Evolutionary conservation across 2,329 filamentous ascomycete genomes (phyloP), one percentile per base, ranked within the genome.

Genomic region (Apiospora arundinis): DNA sequence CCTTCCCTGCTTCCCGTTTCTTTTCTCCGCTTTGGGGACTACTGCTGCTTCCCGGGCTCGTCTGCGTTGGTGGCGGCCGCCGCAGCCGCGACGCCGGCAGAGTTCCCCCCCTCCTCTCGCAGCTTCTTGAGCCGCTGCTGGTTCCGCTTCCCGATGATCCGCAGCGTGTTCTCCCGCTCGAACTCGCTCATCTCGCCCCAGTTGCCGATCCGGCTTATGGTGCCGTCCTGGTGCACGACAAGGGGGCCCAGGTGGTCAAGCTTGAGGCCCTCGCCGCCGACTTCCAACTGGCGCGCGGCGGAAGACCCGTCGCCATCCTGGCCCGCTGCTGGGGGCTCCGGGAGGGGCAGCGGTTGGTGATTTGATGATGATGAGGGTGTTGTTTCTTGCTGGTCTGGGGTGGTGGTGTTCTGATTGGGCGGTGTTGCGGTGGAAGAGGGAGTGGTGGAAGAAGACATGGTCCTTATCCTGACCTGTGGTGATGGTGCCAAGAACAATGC

Each of bases 221-320:
- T 91, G 25, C 93, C 93, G 80, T 95, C 91, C 73, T 85, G 83
- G 79, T 94, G 92, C 70, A 95, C 90, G 1, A 95, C 92, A 76
- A 95, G 85, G 1, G 93, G 93, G 0, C 93, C 92, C 32, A 95
- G 83, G 73, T 89, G 86, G 77, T 93, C 91, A 11, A 95, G 86
- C 68, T 86, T 88, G 60, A 92, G 85, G 68, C 79, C 79, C 70
- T 79, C 78, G 68, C 82, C 83, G 74, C 80, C 80, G 32, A 83
- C 80, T 67, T 78, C 72, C 4, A 82, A 70, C 0, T 63, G 52
- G 8, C 52, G 52, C 72, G 70, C 45, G 67, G 74, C 16, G 72
- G 23, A n/a, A 73, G 42, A 44, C 6, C 70, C 45, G n/a, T n/a
- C n/a, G n/a, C n/a, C n/a, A 72, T 74, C 60, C 71, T 74, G 72